phyloP scores from a whole-genome alignment of 345 rosid species.

The Eucalyptus polyanthemos region DNA sequence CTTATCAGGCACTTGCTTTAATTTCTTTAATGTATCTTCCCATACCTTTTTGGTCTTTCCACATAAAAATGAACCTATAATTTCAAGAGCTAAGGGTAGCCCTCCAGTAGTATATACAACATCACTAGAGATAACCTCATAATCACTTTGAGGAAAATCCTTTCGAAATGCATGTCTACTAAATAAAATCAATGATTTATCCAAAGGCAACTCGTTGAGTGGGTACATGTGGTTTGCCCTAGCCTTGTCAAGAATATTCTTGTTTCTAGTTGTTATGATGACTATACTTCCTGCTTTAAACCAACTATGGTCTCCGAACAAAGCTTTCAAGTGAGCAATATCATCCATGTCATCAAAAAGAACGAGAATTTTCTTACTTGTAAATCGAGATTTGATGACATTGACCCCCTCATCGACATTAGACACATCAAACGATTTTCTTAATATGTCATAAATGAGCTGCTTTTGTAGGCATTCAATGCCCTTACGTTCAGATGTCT shows the following conservation, averaged over 20 bases:
- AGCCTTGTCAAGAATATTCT: no score
- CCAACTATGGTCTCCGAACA: rapidly evolving
- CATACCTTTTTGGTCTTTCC: not conserved
- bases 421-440: rapidly evolving
- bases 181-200: not conserved
- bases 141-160: not conserved
- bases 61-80: not conserved
- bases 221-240: rapidly evolving
- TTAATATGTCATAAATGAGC: no score
- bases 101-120: not conserved
- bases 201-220: rapidly evolving
- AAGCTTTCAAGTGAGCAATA: no score
- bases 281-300: no score
- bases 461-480: no score
- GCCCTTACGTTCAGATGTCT: no score
- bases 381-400: no score
- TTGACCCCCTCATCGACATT: rapidly evolving
- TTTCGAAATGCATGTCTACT: not conserved
- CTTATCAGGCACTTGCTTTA: rapidly evolving
- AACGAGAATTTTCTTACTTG: no score
- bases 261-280: not conserved
- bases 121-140: not conserved
- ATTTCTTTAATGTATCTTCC: not conserved
- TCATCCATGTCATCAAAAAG: no score
- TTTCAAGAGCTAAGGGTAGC: not conserved